These are phyloP conservation scores for Hypoxylon sp. DNA, from an alignment of 2,329 filamentous ascomycete species.

Conservation along the genomic window DNA sequence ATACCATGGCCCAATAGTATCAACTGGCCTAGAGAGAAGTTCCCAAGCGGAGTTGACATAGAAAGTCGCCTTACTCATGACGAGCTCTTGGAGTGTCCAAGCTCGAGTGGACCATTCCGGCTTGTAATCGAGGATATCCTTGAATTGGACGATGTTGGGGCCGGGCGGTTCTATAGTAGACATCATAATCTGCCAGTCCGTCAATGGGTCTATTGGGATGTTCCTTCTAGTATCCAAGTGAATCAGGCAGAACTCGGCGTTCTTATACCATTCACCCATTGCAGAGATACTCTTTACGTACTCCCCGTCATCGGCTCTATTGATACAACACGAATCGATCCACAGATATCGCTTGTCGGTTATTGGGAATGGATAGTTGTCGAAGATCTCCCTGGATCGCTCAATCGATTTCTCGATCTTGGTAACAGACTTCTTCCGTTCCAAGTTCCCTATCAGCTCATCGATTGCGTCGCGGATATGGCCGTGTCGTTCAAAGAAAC, in stretches of 20 bases:
- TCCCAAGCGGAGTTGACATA: conserved; percentile 51
- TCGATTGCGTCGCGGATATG: conserved; percentile 47
- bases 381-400: conserved; percentile 45
- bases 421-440: conserved; percentile 47
- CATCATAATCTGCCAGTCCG: conserved; percentile 43
- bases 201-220: conserved; percentile 39
- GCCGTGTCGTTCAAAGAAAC: conserved; percentile 40
- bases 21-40: conserved; percentile 46
- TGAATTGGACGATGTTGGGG: conserved; percentile 41
- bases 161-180: neutral
- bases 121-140: conserved; percentile 30
- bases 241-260: conserved; percentile 50
- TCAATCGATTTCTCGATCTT: conserved; percentile 47
- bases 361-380: conserved; percentile 43
- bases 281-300: conserved; percentile 48
- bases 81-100: conserved; percentile 52
- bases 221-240: conserved; percentile 44
- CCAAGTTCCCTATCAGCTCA: conserved; percentile 40
- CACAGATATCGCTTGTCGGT: conserved; percentile 49
- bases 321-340: conserved; percentile 52
- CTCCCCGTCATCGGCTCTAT: conserved; percentile 49
- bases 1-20: conserved; percentile 50
- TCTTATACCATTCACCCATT: conserved; percentile 49
- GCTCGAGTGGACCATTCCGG: conserved; percentile 49
- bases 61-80: conserved; percentile 52